Percentiles rank a stretch among this genome's conserved stretches.
phyloP scores from a whole-genome alignment of 331 rosid species.

The Telfairia occidentalis region DNA sequence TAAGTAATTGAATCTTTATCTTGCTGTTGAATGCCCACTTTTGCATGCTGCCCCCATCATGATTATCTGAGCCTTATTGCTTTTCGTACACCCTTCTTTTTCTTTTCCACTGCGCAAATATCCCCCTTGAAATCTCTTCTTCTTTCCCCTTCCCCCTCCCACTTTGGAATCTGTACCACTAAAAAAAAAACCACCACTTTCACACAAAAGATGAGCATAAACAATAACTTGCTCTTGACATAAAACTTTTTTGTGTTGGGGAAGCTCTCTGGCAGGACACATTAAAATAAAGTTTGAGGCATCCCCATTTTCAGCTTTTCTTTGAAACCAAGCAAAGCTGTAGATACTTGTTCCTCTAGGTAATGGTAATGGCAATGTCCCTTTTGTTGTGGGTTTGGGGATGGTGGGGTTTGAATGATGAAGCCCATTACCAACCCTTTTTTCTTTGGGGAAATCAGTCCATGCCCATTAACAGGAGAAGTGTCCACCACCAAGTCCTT shows the following conservation, averaged over 20 bases:
- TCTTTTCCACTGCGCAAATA: constrained; percentile 2
- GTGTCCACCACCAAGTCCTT: neutral
- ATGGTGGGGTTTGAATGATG: constrained; percentile 7
- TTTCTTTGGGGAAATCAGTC: neutral
- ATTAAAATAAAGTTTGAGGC: constrained; percentile 1
- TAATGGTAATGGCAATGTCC: neutral
- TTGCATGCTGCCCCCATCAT: constrained; percentile 4
- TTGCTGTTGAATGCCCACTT: constrained; percentile 15
- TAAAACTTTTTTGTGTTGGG: neutral
- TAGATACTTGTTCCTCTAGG: neutral
- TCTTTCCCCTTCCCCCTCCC: neutral
- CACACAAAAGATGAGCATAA: neutral
- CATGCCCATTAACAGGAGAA: neutral
- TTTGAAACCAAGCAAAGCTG: constrained; percentile 3
- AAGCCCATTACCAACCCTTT: constrained; percentile 1
- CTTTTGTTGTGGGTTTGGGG: neutral
- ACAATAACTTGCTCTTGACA: neutral
- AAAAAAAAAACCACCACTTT: constrained; percentile 1
- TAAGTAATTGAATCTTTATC: constrained; percentile 12
- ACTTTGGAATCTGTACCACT: constrained; percentile 5
- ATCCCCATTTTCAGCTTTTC: neutral
- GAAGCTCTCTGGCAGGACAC: neutral
- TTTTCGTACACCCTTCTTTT: constrained; percentile 2
- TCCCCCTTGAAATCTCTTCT: neutral
- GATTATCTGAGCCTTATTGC: neutral